Percentiles rank a stretch among this genome's conserved stretches.
Evolutionary conservation across 352 stramenopile species (phyloP).

Genomic region (Pythium sp.): DNA sequence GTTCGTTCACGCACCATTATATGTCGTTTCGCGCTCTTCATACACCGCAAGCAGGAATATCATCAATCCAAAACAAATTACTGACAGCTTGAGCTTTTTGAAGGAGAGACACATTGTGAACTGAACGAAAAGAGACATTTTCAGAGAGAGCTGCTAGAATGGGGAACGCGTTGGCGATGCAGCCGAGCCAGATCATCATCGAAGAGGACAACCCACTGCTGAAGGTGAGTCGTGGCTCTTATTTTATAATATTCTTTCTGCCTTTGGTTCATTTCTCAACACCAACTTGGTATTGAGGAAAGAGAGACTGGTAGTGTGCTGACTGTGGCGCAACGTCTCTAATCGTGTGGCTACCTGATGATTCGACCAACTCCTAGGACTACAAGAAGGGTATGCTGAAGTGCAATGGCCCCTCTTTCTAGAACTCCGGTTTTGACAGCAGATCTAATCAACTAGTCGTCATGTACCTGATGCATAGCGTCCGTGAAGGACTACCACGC

Average conservation of each 20-base stretch:
- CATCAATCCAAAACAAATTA: background rate
- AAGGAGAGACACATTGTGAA: background rate
- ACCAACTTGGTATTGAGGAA: too few species aligned
- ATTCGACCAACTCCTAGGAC: conserved; percentile 17
- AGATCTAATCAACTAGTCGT: background rate
- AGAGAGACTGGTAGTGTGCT: background rate
- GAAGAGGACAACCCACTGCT: conserved; percentile 46
- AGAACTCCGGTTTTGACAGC: background rate
- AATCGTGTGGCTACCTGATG: background rate
- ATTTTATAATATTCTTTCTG: background rate
- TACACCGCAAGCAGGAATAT: too few species aligned
- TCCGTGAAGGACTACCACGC: conserved; percentile 40
- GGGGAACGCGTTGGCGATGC: conserved; percentile 42
- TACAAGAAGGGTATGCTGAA: conserved; percentile 27
- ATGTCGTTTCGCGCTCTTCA: too few species aligned
- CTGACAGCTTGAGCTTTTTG: background rate
- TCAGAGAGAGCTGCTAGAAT: conserved; percentile 15
- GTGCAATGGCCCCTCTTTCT: background rate
- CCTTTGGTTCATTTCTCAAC: background rate
- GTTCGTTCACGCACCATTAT: too few species aligned
- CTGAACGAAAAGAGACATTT: background rate
- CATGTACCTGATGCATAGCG: conserved; percentile 15
- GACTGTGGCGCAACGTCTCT: background rate
- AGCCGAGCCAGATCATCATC: conserved; percentile 35
- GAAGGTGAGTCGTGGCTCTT: conserved; percentile 20